A percentile compares a stretch with the other conserved stretches of the same genome.
Evolutionary conservation across 2,329 filamentous ascomycete genomes (phyloP).

Genomic region (Ophiostoma australiae): DNA sequence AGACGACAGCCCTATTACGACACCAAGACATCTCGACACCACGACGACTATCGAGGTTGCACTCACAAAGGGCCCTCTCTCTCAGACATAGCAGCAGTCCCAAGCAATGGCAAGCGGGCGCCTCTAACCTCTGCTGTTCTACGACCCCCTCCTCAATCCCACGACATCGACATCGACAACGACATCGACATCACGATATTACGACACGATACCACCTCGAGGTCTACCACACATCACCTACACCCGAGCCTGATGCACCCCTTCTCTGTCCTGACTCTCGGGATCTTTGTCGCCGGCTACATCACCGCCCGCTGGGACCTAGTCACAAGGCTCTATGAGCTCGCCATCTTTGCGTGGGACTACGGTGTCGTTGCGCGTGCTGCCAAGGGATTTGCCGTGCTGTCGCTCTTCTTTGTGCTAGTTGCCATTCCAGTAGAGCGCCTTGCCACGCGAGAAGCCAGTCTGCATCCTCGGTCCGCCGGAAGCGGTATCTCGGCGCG

Average conservation of each 20-base stretch:
- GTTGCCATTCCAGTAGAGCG: slow-evolving; percentile 79
- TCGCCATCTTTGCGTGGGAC: slow-evolving; percentile 96
- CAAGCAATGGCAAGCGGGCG: slow-evolving; percentile 7
- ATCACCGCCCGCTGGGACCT: slow-evolving; percentile 99
- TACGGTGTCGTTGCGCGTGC: slow-evolving; percentile 93
- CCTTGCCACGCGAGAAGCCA: slow-evolving; percentile 72
- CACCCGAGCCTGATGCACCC: slow-evolving; percentile 73
- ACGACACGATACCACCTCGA: not conserved
- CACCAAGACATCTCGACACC: not conserved
- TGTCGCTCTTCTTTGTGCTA: slow-evolving; percentile 79
- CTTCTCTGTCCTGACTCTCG: slow-evolving; percentile 90
- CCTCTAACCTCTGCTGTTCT: not conserved
- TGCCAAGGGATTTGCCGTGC: slow-evolving; percentile 74
- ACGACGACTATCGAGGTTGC: not conserved
- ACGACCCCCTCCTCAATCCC: not conserved
- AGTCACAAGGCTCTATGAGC: slow-evolving; percentile 92
- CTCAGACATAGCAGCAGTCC: not conserved
- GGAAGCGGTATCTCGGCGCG: slow-evolving; percentile 83
- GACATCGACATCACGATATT: not conserved
- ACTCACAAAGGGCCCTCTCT: not conserved
- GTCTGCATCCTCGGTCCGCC: slow-evolving; percentile 73
- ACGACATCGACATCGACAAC: not conserved
- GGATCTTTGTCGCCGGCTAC: slow-evolving; percentile 99
- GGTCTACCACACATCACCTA: not conserved
- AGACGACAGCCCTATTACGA: not conserved